Conservation (phyloP, 495 filamentous ascomycete species). For the Xeromyces bisporus region DNA sequence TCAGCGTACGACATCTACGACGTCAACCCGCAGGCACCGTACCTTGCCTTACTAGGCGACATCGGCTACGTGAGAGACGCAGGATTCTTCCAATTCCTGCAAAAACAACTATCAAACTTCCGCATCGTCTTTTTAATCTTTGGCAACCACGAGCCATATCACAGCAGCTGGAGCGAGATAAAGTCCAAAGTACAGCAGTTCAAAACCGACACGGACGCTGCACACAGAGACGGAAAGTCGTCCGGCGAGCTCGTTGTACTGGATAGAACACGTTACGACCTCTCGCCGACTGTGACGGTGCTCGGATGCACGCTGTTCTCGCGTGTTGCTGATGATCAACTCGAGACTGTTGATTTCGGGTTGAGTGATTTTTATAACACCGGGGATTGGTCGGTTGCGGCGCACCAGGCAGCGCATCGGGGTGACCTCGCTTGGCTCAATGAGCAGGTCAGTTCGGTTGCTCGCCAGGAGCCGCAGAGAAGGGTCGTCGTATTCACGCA, state of each 20-base stretch:
- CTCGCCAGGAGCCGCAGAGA: conserved; percentile 8
- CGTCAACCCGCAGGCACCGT: conserved; percentile 23
- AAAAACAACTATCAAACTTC: conserved; percentile 20
- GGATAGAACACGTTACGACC: conserved; percentile 20
- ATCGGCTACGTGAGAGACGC: conserved; percentile 26
- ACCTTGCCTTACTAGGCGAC: conserved; percentile 36
- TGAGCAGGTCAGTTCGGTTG: conserved; percentile 11
- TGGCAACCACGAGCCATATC: conserved; percentile 35
- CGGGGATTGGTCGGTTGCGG: conserved; percentile 20
- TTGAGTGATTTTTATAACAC: conserved; percentile 30
- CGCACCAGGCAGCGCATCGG: conserved; percentile 17
- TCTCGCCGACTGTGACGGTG: conserved; percentile 18
- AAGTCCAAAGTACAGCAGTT: conserved; percentile 11
- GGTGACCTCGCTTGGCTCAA: conserved; percentile 31
- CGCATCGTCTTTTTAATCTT: conserved; percentile 26
- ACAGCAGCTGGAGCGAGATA: conserved; percentile 12
- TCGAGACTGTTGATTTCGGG: conserved; percentile 10
- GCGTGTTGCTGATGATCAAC: conserved; percentile 11
- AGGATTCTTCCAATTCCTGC: conserved; percentile 22
- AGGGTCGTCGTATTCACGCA: conserved; percentile 30
- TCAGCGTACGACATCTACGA: conserved; percentile 27
- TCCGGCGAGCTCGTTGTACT: conserved; percentile 26
- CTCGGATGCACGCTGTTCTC: conserved; percentile 35
- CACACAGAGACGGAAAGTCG: neutral
- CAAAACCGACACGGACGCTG: conserved; percentile 3